Evolutionary conservation across 371 early-diverging fungal species (phyloP).

Genomic region (Mucor mucedo): DNA sequence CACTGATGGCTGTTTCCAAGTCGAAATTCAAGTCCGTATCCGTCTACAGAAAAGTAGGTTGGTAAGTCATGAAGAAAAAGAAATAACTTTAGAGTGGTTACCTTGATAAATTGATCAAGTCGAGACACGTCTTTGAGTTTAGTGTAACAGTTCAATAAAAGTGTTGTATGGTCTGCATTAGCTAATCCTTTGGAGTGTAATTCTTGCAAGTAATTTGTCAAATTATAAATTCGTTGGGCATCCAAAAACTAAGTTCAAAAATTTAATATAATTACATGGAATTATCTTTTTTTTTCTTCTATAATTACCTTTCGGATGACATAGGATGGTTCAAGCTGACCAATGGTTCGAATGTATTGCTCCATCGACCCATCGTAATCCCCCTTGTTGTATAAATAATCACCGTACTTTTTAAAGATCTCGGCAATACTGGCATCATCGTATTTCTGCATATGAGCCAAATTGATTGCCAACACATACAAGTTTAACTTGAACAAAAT

Average conservation of each 20-base stretch:
- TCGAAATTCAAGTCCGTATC: constrained; percentile 82
- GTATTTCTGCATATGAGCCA: constrained; percentile 77
- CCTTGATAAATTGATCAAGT: constrained; percentile 87
- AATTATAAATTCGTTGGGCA: constrained; percentile 88
- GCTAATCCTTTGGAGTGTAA: constrained; percentile 86
- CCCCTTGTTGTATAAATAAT: constrained; percentile 79
- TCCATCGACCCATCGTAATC: constrained; percentile 92
- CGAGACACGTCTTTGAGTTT: constrained; percentile 86
- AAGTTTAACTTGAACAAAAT: constrained; percentile 86
- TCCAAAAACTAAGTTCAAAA: constrained; percentile 72
- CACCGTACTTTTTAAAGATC: constrained; percentile 92
- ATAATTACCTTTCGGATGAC: constrained; percentile 83
- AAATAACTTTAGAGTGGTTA: constrained; percentile 10
- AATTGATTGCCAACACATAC: constrained; percentile 84
- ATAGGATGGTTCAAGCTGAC: constrained; percentile 93
- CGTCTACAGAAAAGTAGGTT: constrained; percentile 40
- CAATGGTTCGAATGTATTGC: constrained; percentile 91
- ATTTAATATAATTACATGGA: neutral
- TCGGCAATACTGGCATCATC: constrained; percentile 80
- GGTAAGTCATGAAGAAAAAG: neutral
- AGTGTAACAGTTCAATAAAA: constrained; percentile 96
- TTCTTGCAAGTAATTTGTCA: constrained; percentile 89
- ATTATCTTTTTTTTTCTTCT: neutral
- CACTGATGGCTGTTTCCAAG: constrained; percentile 90
- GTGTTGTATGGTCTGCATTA: constrained; percentile 91